Evolutionary conservation across 371 early-diverging fungal genomes (phyloP).

Genomic region (Nematocida parisii): DNA sequence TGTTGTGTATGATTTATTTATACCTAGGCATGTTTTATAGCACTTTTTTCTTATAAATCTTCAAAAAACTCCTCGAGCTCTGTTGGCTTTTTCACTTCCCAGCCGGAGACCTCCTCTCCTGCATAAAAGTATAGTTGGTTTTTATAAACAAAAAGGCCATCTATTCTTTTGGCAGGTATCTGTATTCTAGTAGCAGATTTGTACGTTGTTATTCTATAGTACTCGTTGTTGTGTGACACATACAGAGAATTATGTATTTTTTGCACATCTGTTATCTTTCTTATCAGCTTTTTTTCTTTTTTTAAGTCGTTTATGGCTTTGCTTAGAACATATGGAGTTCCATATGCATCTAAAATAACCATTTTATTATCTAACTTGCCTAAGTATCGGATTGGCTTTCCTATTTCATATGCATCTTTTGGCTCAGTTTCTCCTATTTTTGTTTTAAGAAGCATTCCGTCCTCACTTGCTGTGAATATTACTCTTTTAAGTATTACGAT

Average conservation of each 20-base stretch:
- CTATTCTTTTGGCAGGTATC: conserved; percentile 6
- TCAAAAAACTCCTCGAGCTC: conserved; percentile 56
- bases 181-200: neutral
- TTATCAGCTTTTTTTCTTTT: conserved; percentile 4
- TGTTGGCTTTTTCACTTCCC: conserved; percentile 13
- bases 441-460: conserved; percentile 46
- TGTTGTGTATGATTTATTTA: too few species aligned
- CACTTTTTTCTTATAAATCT: conserved; percentile 22
- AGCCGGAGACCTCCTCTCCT: conserved; percentile 8
- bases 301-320: conserved; percentile 19
- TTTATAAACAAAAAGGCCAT: conserved; percentile 26
- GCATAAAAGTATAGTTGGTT: conserved; percentile 9
- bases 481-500: conserved; percentile 7
- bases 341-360: conserved; percentile 14
- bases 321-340: conserved; percentile 26
- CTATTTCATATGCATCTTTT: conserved; percentile 38
- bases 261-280: conserved; percentile 22
- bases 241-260: neutral
- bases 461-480: conserved; percentile 51
- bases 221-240: conserved; percentile 19
- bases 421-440: conserved; percentile 32
- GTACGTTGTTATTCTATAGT: neutral
- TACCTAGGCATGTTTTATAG: too few species aligned
- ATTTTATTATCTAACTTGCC: neutral
- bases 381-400: conserved; percentile 31